These are phyloP conservation scores for Neurospora tetrasperma DNA, from an alignment of 495 filamentous ascomycete genomes.

Conservation along the genomic window DNA sequence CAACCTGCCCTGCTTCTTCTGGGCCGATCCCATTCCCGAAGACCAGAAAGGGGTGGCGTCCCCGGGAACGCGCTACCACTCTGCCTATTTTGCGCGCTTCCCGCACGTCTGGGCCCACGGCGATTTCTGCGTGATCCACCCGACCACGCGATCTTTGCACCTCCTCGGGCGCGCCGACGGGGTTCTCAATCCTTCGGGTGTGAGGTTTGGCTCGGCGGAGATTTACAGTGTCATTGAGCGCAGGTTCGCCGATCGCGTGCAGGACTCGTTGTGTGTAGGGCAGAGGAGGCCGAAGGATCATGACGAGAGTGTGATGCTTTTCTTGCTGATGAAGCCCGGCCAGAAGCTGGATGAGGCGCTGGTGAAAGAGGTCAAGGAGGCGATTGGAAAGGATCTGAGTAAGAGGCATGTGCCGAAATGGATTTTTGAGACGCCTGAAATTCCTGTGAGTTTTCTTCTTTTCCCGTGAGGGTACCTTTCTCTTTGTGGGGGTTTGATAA, in stretches of 20 bases:
- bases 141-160: constrained; percentile 38
- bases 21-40: constrained; percentile 44
- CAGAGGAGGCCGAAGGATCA: constrained; percentile 55
- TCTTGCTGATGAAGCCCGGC: constrained; percentile 60
- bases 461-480: neutral
- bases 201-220: constrained; percentile 78
- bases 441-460: constrained; percentile 50
- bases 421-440: constrained; percentile 69
- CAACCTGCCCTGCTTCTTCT: constrained; percentile 63
- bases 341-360: constrained; percentile 43
- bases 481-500: neutral
- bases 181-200: constrained; percentile 78
- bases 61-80: constrained; percentile 48
- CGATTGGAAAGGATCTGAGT: constrained; percentile 53
- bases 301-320: constrained; percentile 69
- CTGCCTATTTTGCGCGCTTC: constrained; percentile 64
- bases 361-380: constrained; percentile 48
- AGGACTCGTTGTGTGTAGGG: constrained; percentile 65
- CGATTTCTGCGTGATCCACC: constrained; percentile 65
- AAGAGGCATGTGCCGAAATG: constrained; percentile 67
- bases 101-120: constrained; percentile 72
- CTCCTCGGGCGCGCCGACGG: constrained; percentile 82
- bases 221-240: constrained; percentile 66
- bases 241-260: constrained; percentile 48
- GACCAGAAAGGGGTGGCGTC: constrained; percentile 14